Percentiles rank a stretch among this genome's conserved stretches.
phyloP scores from a whole-genome alignment of 1,284 basidiomycete species.

The Puccinia triticina region DNA sequence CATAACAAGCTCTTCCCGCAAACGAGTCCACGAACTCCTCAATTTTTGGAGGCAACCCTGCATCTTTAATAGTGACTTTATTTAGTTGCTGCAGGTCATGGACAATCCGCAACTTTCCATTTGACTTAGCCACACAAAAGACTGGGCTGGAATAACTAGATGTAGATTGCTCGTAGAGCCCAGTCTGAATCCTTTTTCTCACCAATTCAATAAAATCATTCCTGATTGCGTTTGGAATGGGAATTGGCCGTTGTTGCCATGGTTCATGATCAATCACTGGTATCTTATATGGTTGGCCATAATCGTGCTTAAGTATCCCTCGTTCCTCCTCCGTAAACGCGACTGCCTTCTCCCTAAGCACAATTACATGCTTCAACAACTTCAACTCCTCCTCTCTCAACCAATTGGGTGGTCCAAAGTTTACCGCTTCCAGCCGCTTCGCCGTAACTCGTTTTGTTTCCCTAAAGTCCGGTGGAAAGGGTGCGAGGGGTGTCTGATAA shows the following conservation, averaged over 20 bases:
- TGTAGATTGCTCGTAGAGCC: not conserved
- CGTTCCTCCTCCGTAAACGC: not conserved
- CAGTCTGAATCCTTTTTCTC: not conserved
- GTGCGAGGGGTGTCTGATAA: no score
- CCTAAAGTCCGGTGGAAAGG: no score
- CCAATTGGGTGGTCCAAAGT: no score
- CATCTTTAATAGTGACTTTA: not conserved
- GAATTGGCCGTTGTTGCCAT: conserved; percentile 2
- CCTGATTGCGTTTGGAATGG: not conserved
- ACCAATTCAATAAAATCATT: not conserved
- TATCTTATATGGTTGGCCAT: not conserved
- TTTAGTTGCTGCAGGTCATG: not conserved
- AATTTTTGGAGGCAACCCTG: not conserved
- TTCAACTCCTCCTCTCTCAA: no score
- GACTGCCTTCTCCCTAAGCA: not conserved
- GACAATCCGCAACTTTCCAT: not conserved
- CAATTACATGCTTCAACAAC: not conserved
- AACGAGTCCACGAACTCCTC: not conserved
- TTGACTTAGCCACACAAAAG: not conserved
- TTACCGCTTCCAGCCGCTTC: no score
- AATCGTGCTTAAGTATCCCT: not conserved
- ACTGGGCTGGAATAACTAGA: conserved; percentile 5
- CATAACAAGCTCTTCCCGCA: not conserved
- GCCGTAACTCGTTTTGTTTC: no score
- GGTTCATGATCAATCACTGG: not conserved